Percentiles rank a stretch among this genome's conserved stretches.
These are phyloP conservation scores for Rhazya stricta DNA, from an alignment of 257 asterid genomes.

Conservation along the genomic window DNA sequence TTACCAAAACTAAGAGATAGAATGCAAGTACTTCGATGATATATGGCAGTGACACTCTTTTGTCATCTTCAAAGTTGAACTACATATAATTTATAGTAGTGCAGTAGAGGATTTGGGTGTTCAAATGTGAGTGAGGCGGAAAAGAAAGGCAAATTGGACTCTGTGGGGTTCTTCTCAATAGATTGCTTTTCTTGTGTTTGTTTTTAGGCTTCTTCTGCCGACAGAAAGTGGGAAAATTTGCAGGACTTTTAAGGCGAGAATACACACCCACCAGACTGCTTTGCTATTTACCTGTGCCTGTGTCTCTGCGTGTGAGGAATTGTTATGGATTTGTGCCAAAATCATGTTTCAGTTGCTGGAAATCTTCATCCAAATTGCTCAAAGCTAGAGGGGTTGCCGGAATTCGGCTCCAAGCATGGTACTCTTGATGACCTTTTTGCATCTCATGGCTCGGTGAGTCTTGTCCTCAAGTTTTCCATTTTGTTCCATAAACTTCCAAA, in stretches of 20 bases:
- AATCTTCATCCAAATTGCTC: neutral
- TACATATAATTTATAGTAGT: neutral
- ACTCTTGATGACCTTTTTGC: constrained; percentile 5
- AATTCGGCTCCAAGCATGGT: neutral
- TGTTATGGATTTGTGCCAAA: neutral
- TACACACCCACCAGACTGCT: neutral
- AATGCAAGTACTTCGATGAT: too few relatives aligned
- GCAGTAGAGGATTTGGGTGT: neutral
- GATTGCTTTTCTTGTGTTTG: neutral
- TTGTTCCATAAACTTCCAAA: neutral
- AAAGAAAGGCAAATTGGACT: neutral
- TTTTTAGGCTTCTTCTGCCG: neutral
- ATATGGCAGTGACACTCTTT: too few relatives aligned
- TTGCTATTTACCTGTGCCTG: neutral
- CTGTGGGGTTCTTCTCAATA: neutral
- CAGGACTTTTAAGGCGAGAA: neutral
- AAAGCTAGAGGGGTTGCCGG: neutral
- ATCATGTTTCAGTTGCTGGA: neutral
- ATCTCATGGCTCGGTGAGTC: constrained; percentile 2
- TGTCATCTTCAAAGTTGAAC: too few relatives aligned
- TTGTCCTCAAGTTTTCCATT: too few relatives aligned
- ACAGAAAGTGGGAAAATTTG: neutral
- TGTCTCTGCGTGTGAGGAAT: neutral
- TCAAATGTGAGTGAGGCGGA: neutral
- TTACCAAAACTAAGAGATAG: too few relatives aligned